Conservation (phyloP, 2,329 filamentous ascomycete species). For the Claviceps cyperi region DNA sequence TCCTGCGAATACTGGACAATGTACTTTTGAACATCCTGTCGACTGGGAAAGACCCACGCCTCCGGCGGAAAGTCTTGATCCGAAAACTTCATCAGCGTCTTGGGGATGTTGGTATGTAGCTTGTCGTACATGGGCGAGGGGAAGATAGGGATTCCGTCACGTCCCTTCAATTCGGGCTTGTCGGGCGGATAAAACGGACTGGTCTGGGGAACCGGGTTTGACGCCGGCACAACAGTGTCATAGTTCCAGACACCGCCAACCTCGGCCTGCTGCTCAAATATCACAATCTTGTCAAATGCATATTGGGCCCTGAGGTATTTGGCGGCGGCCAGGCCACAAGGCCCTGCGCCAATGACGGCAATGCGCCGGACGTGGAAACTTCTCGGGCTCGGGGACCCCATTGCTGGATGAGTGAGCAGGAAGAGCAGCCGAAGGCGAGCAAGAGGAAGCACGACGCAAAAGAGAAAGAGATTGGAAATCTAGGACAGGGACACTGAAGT, state of each 20-base stretch:
- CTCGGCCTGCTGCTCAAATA: conserved; percentile 69
- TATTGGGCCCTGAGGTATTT: conserved; percentile 65
- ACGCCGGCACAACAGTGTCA: conserved; percentile 33
- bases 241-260: conserved; percentile 85
- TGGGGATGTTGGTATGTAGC: conserved; percentile 78
- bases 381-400: conserved; percentile 16
- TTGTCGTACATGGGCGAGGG: conserved; percentile 72
- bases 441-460: no score
- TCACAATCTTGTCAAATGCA: conserved; percentile 50
- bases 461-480: no score
- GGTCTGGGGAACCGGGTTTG: conserved; percentile 51
- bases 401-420: conserved; percentile 5
- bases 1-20: conserved; percentile 57
- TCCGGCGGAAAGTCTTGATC: conserved; percentile 51
- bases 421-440: not conserved
- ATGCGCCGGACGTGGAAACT: conserved; percentile 43
- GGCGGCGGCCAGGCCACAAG: conserved; percentile 62
- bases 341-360: conserved; percentile 72
- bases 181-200: conserved; percentile 48
- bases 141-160: conserved; percentile 40
- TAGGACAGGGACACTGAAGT: no score
- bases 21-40: conserved; percentile 59
- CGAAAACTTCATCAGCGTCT: conserved; percentile 65
- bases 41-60: conserved; percentile 58
- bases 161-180: conserved; percentile 38